Evolutionary conservation across 495 filamentous ascomycete species (phyloP).

Genomic region (Aspergillus hancockii): DNA sequence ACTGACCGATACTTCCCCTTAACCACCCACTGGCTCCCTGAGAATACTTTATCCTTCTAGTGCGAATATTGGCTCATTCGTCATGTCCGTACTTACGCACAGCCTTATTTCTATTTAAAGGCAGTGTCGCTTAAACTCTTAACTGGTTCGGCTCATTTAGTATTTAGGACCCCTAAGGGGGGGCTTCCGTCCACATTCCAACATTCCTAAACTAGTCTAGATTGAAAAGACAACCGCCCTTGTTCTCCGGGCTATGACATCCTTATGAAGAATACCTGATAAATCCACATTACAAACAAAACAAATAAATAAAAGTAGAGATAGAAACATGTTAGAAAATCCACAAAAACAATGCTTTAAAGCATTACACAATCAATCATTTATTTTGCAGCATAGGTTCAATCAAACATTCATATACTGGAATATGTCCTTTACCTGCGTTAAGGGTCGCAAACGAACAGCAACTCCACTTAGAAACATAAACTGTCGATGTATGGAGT

Average conservation of each 20-base stretch:
- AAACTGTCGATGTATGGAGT: neutral
- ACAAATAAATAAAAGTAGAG: neutral
- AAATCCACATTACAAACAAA: neutral
- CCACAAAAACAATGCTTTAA: too few species aligned
- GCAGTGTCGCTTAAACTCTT: neutral
- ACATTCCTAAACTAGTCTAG: neutral
- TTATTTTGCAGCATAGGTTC: neutral
- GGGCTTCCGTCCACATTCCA: neutral
- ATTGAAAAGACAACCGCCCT: neutral
- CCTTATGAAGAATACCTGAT: neutral
- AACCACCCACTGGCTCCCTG: neutral
- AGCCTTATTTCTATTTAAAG: constrained; percentile 1
- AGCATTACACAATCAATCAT: neutral
- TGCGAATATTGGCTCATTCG: neutral
- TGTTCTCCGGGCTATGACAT: neutral
- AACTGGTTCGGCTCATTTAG: neutral
- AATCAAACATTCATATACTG: neutral
- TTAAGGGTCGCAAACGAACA: neutral
- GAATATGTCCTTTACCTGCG: neutral
- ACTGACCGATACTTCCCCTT: neutral
- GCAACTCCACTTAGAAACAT: constrained; percentile 1
- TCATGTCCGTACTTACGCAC: neutral
- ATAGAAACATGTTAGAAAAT: neutral
- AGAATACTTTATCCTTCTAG: neutral
- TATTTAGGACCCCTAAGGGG: neutral